Evolutionary conservation across 805 yeast species (phyloP).

Genomic region (Blastobotrys attinorum): DNA sequence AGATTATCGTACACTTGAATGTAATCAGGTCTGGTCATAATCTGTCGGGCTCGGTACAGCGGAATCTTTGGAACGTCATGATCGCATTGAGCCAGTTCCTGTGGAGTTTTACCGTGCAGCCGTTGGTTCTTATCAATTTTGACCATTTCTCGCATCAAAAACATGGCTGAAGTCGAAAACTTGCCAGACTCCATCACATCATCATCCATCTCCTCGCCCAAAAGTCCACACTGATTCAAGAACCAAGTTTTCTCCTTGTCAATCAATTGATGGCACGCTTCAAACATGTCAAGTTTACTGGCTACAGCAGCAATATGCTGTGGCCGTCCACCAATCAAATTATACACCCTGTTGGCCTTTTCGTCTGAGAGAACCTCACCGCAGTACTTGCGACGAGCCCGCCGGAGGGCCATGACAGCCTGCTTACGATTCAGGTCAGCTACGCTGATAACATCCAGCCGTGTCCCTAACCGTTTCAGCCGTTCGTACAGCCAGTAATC

Average conservation of each 20-base stretch:
- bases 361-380: constrained; percentile 34
- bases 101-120: constrained; percentile 14
- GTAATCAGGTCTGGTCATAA: constrained; percentile 79
- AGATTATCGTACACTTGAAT: constrained; percentile 67
- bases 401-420: constrained; percentile 44
- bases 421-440: constrained; percentile 48
- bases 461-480: constrained; percentile 60
- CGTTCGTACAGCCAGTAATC: constrained; percentile 85
- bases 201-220: constrained; percentile 77
- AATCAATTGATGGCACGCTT: constrained; percentile 61
- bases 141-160: constrained; percentile 60
- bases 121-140: constrained; percentile 44
- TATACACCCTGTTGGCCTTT: constrained; percentile 48
- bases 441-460: constrained; percentile 65
- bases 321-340: constrained; percentile 75
- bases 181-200: constrained; percentile 83
- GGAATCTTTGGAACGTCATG: constrained; percentile 68
- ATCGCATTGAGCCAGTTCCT: constrained; percentile 25
- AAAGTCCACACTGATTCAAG: constrained; percentile 68
- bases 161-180: constrained; percentile 66
- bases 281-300: constrained; percentile 28
- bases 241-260: constrained; percentile 84
- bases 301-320: constrained; percentile 67
- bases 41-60: constrained; percentile 73
- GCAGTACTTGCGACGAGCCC: constrained; percentile 40